phyloP scores from a whole-genome alignment of 495 filamentous ascomycete species.

The Venustampulla echinocandica region DNA sequence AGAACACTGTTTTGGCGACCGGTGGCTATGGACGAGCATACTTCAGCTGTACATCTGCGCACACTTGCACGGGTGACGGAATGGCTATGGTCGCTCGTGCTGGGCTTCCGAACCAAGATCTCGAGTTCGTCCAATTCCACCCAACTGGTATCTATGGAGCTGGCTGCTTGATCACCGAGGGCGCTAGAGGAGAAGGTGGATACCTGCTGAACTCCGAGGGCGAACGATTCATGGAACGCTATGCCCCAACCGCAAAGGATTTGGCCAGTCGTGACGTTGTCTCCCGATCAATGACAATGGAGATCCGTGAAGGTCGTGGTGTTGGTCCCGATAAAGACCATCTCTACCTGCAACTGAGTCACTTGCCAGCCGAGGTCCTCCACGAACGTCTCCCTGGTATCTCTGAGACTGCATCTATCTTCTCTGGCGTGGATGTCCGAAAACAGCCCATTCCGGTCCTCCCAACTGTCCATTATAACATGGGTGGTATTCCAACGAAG shows the following conservation, averaged over 20 bases:
- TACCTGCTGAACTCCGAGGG: slow-evolving; percentile 94
- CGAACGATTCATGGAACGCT: slow-evolving; percentile 98
- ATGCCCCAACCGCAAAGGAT: slow-evolving; percentile 96
- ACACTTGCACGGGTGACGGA: slow-evolving; percentile 97
- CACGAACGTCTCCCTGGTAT: slow-evolving; percentile 97
- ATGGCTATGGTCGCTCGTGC: slow-evolving; percentile 98
- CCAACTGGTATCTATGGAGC: slow-evolving; percentile 98
- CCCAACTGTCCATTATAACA: slow-evolving; percentile 98
- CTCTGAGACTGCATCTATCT: slow-evolving; percentile 94
- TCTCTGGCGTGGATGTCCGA: slow-evolving; percentile 90
- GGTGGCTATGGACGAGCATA: slow-evolving; percentile 95
- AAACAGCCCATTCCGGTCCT: slow-evolving; percentile 96
- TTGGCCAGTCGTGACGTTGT: slow-evolving; percentile 88
- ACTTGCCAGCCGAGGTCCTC: slow-evolving; percentile 81
- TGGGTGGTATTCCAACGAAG: slow-evolving; percentile 96
- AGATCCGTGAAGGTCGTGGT: slow-evolving; percentile 94
- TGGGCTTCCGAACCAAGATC: slow-evolving; percentile 95
- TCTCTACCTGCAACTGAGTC: slow-evolving; percentile 92
- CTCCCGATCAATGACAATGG: slow-evolving; percentile 92
- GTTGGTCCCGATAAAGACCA: slow-evolving; percentile 95
- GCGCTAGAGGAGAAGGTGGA: slow-evolving; percentile 95
- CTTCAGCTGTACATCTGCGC: slow-evolving; percentile 94
- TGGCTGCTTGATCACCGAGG: slow-evolving; percentile 96
- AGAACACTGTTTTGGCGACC: slow-evolving; percentile 92
- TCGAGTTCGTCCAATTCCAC: slow-evolving; percentile 99